Percentiles rank a stretch among this genome's conserved stretches.
These are phyloP conservation scores for Kodamaea restingae DNA, from an alignment of 805 yeast species.

Conservation along the genomic window DNA sequence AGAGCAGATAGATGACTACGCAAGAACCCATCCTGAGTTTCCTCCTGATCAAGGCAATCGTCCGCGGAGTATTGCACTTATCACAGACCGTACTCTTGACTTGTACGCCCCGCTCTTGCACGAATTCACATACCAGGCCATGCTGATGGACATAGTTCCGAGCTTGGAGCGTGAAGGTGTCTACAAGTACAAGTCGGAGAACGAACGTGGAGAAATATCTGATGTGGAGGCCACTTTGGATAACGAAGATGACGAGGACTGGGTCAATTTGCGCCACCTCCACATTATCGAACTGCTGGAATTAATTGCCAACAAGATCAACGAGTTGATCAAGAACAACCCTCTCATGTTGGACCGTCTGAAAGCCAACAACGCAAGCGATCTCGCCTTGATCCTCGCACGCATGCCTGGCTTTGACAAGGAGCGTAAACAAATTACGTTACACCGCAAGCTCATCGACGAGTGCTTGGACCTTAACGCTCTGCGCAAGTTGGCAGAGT, in stretches of 20 bases:
- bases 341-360: slow-evolving; percentile 70
- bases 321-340: slow-evolving; percentile 64
- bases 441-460: slow-evolving; percentile 60
- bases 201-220: slow-evolving; percentile 40
- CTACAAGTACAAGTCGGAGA: slow-evolving; percentile 54
- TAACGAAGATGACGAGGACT: slow-evolving; percentile 65
- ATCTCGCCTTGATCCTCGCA: slow-evolving; percentile 71
- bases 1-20: slow-evolving; percentile 65
- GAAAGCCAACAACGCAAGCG: slow-evolving; percentile 61
- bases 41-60: slow-evolving; percentile 44
- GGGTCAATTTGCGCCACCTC: slow-evolving; percentile 66
- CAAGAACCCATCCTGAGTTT: slow-evolving; percentile 62
- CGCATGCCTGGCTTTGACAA: slow-evolving; percentile 64
- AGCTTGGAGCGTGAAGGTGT: slow-evolving; percentile 38
- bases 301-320: slow-evolving; percentile 51
- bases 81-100: slow-evolving; percentile 83
- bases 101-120: slow-evolving; percentile 79
- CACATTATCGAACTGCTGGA: slow-evolving; percentile 77
- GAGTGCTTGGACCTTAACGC: slow-evolving; percentile 61
- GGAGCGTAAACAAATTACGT: slow-evolving; percentile 55
- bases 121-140: slow-evolving; percentile 87
- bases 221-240: slow-evolving; percentile 39
- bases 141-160: slow-evolving; percentile 72
- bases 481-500: slow-evolving; percentile 55
- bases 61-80: slow-evolving; percentile 68